Conservation (phyloP, 1,284 basidiomycete species). For the Malassezia brasiliensis region DNA sequence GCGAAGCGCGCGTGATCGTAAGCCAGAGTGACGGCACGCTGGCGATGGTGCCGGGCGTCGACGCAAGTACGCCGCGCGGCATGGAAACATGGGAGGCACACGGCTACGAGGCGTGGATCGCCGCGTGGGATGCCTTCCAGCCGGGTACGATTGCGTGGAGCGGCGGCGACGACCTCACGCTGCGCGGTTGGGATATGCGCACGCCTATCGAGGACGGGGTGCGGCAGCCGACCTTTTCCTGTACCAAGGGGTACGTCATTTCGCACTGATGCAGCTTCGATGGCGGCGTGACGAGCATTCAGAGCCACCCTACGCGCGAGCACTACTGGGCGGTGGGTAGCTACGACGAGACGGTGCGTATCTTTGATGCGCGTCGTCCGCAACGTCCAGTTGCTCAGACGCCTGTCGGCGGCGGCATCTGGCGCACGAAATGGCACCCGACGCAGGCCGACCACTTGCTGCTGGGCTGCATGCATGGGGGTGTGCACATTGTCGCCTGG, state of each 20-base stretch:
- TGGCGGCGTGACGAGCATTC: slow-evolving; percentile 83
- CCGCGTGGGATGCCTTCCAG: slow-evolving; percentile 74
- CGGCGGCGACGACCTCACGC: slow-evolving; percentile 81
- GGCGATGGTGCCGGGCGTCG: slow-evolving; percentile 27
- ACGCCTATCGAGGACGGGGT: slow-evolving; percentile 8
- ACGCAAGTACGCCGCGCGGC: background rate
- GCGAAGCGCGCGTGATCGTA: slow-evolving; percentile 26
- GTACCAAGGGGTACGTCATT: slow-evolving; percentile 54
- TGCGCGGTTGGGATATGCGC: slow-evolving; percentile 78
- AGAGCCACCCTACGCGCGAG: slow-evolving; percentile 68
- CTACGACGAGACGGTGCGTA: slow-evolving; percentile 70
- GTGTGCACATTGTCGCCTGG: slow-evolving; percentile 59
- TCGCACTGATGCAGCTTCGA: slow-evolving; percentile 55
- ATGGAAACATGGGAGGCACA: slow-evolving; percentile 67
- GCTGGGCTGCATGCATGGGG: slow-evolving; percentile 92
- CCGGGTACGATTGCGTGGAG: slow-evolving; percentile 60
- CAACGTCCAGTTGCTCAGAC: slow-evolving; percentile 56
- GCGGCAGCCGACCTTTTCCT: slow-evolving; percentile 58
- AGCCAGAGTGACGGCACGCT: slow-evolving; percentile 45
- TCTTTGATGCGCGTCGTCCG: slow-evolving; percentile 74
- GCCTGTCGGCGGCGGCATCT: slow-evolving; percentile 79
- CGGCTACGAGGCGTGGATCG: slow-evolving; percentile 88
- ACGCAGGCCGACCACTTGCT: slow-evolving; percentile 57
- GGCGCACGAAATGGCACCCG: slow-evolving; percentile 95
- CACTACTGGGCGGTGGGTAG: slow-evolving; percentile 84